Base-by-base conservation (phyloP, 2,329 filamentous ascomycete genomes). In the Cordyceps javanica region DNA sequence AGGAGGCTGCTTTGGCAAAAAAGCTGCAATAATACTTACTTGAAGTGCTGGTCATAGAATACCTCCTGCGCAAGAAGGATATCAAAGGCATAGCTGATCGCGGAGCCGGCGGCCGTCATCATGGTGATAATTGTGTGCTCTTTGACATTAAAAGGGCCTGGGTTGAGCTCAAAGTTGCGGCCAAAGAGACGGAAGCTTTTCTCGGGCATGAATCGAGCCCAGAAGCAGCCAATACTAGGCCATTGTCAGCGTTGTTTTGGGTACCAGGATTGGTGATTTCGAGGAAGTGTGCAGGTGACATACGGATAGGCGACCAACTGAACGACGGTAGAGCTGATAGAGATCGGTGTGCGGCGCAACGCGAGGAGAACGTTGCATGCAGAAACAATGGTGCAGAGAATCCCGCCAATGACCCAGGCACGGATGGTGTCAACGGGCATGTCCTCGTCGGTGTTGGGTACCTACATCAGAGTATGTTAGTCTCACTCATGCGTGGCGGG, bases 381-480 rank as follows among this genome's bases (percentile, higher is more conserved):
- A 0, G 82, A 81, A 28, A 82, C 80, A 51, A 83, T 68, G 1
- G 82, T 86, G 60, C 80, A 79, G 55, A 84, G 72, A 41, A 83
- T 8, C 53, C 81, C 61, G 34, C 82, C 82, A 56, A 85, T 78
- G 3, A 67, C 63, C 82, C 82, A 85, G 39, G 82, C 81, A 21
- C 83, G 82, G 58, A 86, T 74, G 3, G 83, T 86, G 66, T 80
- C 81, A 58, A 76, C 72, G 7, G 79, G 76, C 4, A 80, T 65
- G n/a, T 82, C 79, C 55, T 81, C 78, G 57, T 78, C 73, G 60
- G 79, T 80, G 21, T 74, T 68, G 9, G 66, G 67, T 5, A 54
- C 54, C 54, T 57, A 9, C 5, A 25, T 25, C 3, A 9, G 4
- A 28, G 28, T 10, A 16, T 19, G 26, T 53, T 30, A 55, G 41